Evolutionary conservation across 768 basidiomycete genomes (phyloP).

Genomic region (Dacryopinax spathularia): DNA sequence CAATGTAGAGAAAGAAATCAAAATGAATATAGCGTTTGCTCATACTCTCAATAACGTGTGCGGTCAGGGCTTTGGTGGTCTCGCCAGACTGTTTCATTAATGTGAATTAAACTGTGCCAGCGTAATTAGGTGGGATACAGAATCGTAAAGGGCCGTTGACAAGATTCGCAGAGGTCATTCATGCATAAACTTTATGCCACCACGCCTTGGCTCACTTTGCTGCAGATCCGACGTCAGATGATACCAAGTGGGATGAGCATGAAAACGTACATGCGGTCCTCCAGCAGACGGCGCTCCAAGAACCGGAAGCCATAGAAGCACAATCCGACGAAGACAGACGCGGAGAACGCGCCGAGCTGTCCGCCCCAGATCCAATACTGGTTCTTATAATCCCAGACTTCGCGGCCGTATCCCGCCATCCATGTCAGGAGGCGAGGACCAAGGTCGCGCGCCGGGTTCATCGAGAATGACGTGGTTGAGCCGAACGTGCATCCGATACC

Average conservation of each 20-base stretch:
- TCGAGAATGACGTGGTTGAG: neutral
- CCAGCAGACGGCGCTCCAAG: neutral
- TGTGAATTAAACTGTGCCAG: neutral
- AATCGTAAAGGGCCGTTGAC: too few species aligned
- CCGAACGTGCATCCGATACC: neutral
- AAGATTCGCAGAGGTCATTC: neutral
- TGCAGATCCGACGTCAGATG: neutral
- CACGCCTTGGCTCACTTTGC: neutral
- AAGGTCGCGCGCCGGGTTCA: slow-evolving; percentile 10
- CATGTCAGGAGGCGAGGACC: neutral
- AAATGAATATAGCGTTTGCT: neutral
- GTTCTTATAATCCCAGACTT: slow-evolving; percentile 8
- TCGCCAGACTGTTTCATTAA: neutral
- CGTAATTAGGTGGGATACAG: neutral
- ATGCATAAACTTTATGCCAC: too few species aligned
- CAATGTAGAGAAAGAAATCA: slow-evolving; percentile 1
- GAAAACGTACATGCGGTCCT: neutral
- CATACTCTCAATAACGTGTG: neutral
- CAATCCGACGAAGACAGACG: slow-evolving; percentile 7
- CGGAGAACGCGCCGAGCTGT: slow-evolving; percentile 5
- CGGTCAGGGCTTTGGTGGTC: too few species aligned
- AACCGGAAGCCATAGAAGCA: slow-evolving; percentile 6
- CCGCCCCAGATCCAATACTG: slow-evolving; percentile 3
- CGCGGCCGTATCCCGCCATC: slow-evolving; percentile 5
- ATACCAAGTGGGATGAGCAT: neutral